phyloP scores from a whole-genome alignment of 768 basidiomycete species.

The Crucibulum laeve region DNA sequence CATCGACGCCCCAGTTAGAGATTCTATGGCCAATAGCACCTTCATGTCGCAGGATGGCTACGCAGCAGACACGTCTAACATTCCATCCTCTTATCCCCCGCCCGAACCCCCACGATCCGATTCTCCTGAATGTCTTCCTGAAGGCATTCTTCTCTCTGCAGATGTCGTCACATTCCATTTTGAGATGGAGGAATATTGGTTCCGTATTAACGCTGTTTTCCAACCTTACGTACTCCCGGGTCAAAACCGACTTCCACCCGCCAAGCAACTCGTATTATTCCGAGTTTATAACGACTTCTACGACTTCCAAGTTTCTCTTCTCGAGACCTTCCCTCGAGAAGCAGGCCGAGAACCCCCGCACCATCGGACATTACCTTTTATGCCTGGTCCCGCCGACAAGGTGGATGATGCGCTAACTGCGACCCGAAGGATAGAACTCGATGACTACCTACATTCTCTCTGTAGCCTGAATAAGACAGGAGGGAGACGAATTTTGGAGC shows the following conservation, averaged over 20 bases:
- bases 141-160: slow-evolving; percentile 82
- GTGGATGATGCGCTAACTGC: slow-evolving; percentile 85
- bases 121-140: slow-evolving; percentile 53
- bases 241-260: slow-evolving; percentile 51
- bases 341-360: slow-evolving; percentile 72
- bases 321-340: slow-evolving; percentile 86
- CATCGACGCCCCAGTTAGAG: slow-evolving; percentile 55
- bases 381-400: slow-evolving; percentile 89
- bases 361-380: slow-evolving; percentile 84
- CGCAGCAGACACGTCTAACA: slow-evolving; percentile 13
- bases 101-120: slow-evolving; percentile 29
- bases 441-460: slow-evolving; percentile 82
- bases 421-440: slow-evolving; percentile 75
- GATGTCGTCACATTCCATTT: slow-evolving; percentile 96
- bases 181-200: slow-evolving; percentile 97
- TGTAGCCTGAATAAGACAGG: slow-evolving; percentile 65
- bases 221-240: slow-evolving; percentile 73
- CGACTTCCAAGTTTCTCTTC: slow-evolving; percentile 88
- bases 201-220: slow-evolving; percentile 86
- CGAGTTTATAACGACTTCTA: slow-evolving; percentile 98
- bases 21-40: slow-evolving; percentile 41
- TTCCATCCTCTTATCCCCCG: slow-evolving; percentile 2
- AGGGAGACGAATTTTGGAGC: slow-evolving; percentile 77
- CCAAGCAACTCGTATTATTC: slow-evolving; percentile 83
- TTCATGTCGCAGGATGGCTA: slow-evolving; percentile 21